Evolutionary conservation across 148 eudicot genomes (phyloP).

Genomic region (Persicaria maculosa): DNA sequence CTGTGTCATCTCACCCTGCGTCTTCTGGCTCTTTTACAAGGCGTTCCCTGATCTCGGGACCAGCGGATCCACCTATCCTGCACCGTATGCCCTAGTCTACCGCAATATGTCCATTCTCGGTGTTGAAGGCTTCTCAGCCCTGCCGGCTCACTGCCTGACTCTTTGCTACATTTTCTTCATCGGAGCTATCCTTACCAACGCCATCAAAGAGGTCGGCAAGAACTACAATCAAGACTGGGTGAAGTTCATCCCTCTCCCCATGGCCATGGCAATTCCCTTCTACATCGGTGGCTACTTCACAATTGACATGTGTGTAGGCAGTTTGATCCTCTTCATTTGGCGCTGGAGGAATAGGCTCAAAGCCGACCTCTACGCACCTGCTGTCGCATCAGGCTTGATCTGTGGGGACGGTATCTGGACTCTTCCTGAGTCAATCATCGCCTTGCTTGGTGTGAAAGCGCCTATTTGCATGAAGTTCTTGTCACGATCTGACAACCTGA

Average conservation of each 20-base stretch:
- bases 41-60: slow-evolving; percentile 51
- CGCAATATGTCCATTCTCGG: slow-evolving; percentile 61
- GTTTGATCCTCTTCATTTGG: slow-evolving; percentile 60
- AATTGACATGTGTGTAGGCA: slow-evolving; percentile 74
- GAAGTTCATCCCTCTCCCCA: slow-evolving; percentile 54
- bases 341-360: slow-evolving; percentile 34
- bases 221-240: slow-evolving; percentile 21
- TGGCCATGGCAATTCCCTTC: slow-evolving; percentile 85
- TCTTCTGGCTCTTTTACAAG: slow-evolving; percentile 76
- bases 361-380: slow-evolving; percentile 62
- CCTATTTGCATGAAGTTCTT: slow-evolving; percentile 74
- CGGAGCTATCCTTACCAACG: slow-evolving; percentile 42
- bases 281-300: slow-evolving; percentile 66
- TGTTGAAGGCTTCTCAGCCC: slow-evolving; percentile 48
- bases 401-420: slow-evolving; percentile 85
- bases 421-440: slow-evolving; percentile 58
- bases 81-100: slow-evolving; percentile 50
- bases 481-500: slow-evolving; percentile 26
- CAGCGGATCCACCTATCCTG: slow-evolving; percentile 35
- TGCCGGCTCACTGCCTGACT: slow-evolving; percentile 56
- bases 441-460: slow-evolving; percentile 51
- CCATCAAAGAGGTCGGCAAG: slow-evolving; percentile 38
- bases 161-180: slow-evolving; percentile 45
- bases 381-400: slow-evolving; percentile 74
- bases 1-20: slow-evolving; percentile 63